Evolutionary conservation across 108 stramenopile species (phyloP).

Genomic region (Bacterosira constricta): DNA sequence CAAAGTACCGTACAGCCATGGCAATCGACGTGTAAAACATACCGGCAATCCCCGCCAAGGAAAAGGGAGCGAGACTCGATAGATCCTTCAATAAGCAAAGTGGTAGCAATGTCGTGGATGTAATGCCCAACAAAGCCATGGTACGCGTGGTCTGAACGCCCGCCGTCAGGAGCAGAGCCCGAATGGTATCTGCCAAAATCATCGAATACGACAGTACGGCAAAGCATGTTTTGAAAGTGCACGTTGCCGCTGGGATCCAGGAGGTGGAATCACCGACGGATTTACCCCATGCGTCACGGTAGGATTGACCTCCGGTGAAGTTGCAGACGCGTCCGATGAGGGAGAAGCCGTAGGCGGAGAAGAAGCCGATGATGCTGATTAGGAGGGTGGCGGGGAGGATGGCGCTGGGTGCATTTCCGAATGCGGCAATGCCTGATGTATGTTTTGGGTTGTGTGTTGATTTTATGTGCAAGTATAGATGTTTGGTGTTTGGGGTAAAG

Average conservation of each 20-base stretch:
- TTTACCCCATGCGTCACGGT: constrained; percentile 85
- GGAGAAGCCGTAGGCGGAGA: constrained; percentile 88
- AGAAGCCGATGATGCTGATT: constrained; percentile 71
- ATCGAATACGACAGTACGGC: constrained; percentile 85
- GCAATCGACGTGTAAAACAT: constrained; percentile 83
- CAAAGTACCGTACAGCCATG: constrained; percentile 72
- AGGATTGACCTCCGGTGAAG: constrained; percentile 63
- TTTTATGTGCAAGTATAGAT: not conserved
- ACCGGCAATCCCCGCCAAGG: constrained; percentile 82
- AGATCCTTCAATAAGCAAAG: constrained; percentile 87
- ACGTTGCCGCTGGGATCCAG: constrained; percentile 83
- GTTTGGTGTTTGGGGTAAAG: not conserved
- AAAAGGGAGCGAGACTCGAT: constrained; percentile 81
- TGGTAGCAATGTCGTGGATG: constrained; percentile 77
- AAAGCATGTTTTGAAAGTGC: constrained; percentile 77
- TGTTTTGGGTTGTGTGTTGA: too few species aligned
- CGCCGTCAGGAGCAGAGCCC: constrained; percentile 53
- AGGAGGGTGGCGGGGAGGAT: constrained; percentile 71
- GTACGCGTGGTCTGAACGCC: constrained; percentile 42
- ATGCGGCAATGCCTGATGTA: constrained; percentile 88
- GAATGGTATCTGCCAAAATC: constrained; percentile 86
- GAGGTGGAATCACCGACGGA: constrained; percentile 59
- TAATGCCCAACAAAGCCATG: constrained; percentile 58
- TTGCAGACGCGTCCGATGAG: constrained; percentile 81
- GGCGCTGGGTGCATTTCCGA: constrained; percentile 83